Conservation (phyloP, 495 filamentous ascomycete genomes). For the Xylaria scruposa region DNA sequence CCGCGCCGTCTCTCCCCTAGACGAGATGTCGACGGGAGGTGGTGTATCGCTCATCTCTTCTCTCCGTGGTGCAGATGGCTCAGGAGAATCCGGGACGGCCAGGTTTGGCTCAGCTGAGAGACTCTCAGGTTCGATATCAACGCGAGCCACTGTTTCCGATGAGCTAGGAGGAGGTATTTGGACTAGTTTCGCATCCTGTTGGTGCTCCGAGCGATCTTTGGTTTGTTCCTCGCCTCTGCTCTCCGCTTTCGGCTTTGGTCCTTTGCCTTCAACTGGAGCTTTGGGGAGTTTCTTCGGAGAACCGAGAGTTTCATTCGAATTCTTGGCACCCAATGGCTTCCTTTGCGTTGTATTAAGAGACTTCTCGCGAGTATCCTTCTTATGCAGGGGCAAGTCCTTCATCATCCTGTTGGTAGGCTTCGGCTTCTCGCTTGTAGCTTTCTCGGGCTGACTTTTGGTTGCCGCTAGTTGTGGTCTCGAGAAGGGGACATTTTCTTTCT, state of each 20-base stretch:
- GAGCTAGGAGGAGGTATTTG: conserved; percentile 29
- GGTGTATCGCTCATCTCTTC: conserved; percentile 57
- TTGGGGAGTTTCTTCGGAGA: conserved; percentile 50
- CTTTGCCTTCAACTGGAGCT: conserved; percentile 30
- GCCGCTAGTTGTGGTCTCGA: conserved; percentile 11
- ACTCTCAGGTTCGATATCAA: conserved; percentile 43
- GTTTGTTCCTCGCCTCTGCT: conserved; percentile 20
- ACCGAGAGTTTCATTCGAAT: conserved; percentile 53
- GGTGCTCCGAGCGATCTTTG: conserved; percentile 27
- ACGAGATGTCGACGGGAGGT: conserved; percentile 62
- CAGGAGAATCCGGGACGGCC: conserved; percentile 47
- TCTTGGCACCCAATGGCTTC: conserved; percentile 53
- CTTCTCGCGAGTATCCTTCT: conserved; percentile 39
- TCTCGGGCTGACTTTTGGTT: conserved; percentile 32
- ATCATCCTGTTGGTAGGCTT: conserved; percentile 36
- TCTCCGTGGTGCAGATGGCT: conserved; percentile 27
- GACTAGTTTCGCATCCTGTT: conserved; percentile 38
- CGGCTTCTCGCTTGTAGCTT: conserved; percentile 24
- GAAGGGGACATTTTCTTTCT: conserved; percentile 40
- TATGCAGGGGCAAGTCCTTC: conserved; percentile 42
- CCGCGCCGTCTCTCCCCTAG: conserved; percentile 58
- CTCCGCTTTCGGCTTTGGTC: conserved; percentile 32
- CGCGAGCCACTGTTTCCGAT: conserved; percentile 25
- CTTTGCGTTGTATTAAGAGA: conserved; percentile 33
- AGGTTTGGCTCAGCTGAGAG: conserved; percentile 39